phyloP scores from a whole-genome alignment of 1,284 basidiomycete genomes.

The Anthracocystis panici-leucophaei region DNA sequence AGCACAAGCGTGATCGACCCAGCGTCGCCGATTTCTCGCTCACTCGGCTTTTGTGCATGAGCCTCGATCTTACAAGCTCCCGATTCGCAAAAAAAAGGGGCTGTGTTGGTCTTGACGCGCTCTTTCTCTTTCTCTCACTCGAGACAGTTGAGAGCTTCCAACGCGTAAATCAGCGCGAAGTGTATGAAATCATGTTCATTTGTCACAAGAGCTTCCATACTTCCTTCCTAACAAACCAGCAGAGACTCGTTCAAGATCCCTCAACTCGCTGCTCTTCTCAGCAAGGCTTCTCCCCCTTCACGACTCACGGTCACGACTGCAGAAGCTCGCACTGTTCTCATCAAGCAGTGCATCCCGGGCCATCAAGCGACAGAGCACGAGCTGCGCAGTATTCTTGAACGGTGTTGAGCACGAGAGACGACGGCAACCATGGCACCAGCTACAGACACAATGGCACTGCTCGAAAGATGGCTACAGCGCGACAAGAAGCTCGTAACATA shows the following conservation, averaged over 20 bases:
- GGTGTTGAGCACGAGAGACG: not conserved
- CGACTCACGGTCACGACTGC: no score
- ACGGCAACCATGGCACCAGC: slow-evolving; percentile 21
- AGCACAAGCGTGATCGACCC: slow-evolving; percentile 43
- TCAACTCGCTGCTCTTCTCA: no score
- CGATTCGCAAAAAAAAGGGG: not conserved
- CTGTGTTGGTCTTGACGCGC: slow-evolving; percentile 39
- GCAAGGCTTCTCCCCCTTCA: no score
- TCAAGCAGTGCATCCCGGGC: not conserved
- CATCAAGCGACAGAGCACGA: not conserved
- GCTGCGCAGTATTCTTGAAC: not conserved
- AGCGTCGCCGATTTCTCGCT: no score
- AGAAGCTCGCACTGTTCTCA: no score
- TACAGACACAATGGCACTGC: slow-evolving; percentile 36
- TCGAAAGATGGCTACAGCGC: slow-evolving; percentile 50
- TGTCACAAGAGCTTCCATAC: no score
- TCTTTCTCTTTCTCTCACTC: no score
- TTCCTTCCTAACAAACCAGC: no score
- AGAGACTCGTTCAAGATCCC: no score
- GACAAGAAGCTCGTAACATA: slow-evolving; percentile 60
- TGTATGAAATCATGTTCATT: no score
- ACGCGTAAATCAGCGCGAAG: slow-evolving; percentile 29
- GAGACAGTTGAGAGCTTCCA: not conserved
- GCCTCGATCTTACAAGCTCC: slow-evolving; percentile 16
- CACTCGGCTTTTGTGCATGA: no score